Conservation (phyloP, 169 alveolate genomes). For the Cryptosporidium andersoni region DNA sequence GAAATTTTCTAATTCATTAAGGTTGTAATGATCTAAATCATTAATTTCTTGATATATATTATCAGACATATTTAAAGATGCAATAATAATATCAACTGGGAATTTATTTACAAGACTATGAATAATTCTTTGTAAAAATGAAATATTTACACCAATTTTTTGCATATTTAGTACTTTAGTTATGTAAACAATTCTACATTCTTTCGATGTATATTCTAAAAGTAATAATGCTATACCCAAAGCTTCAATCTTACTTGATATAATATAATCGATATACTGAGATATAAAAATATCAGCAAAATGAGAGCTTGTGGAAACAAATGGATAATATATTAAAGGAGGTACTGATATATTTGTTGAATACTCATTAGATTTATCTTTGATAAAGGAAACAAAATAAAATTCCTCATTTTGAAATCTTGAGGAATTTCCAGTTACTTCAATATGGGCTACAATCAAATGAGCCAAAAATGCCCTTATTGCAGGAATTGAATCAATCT, state of each 20-base stretch:
- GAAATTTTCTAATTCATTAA: slow-evolving; percentile 2
- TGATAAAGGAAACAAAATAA: not conserved
- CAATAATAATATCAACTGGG: slow-evolving; percentile 25
- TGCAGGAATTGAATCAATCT: slow-evolving; percentile 1
- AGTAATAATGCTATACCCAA: slow-evolving; percentile 32
- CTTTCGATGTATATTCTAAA: slow-evolving; percentile 43
- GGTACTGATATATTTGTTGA: not conserved
- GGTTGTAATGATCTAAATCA: not conserved
- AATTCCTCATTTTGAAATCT: not conserved
- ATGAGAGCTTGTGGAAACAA: not conserved
- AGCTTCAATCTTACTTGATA: slow-evolving; percentile 1
- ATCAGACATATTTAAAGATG: slow-evolving; percentile 14
- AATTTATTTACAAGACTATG: slow-evolving; percentile 35
- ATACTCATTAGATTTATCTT: not conserved
- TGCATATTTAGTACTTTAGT: not conserved
- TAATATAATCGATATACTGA: slow-evolving; percentile 46
- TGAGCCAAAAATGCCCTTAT: slow-evolving; percentile 54
- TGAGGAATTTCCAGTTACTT: slow-evolving; percentile 16
- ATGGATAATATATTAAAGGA: slow-evolving; percentile 5
- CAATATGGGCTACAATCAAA: slow-evolving; percentile 37
- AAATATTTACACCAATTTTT: not conserved
- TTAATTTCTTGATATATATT: slow-evolving; percentile 10
- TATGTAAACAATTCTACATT: slow-evolving; percentile 28
- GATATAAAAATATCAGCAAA: slow-evolving; percentile 25
- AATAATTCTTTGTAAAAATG: slow-evolving; percentile 23